Evolutionary conservation across 169 alveolate genomes (phyloP), one percentile per base, ranked within the genome.

Genomic region (Plasmodium cynomolgi): DNA sequence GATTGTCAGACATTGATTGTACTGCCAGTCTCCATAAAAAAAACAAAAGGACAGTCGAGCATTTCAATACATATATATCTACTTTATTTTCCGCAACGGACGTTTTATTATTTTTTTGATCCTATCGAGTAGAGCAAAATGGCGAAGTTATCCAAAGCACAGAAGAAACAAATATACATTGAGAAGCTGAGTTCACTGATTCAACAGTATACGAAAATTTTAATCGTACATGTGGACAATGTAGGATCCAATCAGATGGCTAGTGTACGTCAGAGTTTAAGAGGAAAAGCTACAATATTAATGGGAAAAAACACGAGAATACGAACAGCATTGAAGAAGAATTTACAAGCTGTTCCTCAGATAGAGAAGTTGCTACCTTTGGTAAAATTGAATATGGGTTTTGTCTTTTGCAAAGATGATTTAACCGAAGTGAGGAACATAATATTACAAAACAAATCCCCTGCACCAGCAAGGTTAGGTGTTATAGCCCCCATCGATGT

Each of bases 381-480:
- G 74, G 97, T 98, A 81, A 98, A 98, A 95, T 98, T 98, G 84
- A 99, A 99, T 95, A 97, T 99, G 81, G 99, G 99, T 58, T 96
- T 99, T 95, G 98, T 99, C 88, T 99, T 99, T 97, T 98, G 99
- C 92, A 98, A 98, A 85, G 98, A 96, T 50, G 99, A 98, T 95
- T 98, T 99, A 37, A 95, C 98, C 81, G 99, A 98, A 80, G 98
- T 98, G 83, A 97, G 99, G 54, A 98, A 97, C 41, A 96, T 98
- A 44, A 97, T 99, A 62, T 97, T 97, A n/a, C 97, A 97, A 33
- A 96, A 98, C 97, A 97, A 97, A 81, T 99, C 98, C 20, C 99
- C 99, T 79, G 99, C 99, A 47, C 99, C 99, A 41, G 99, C 99
- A 71, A 97, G 98, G 95, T 99, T 98, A 84, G 99, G 99, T 92